Evolutionary conservation across 306 rosid species (phyloP), one percentile per base, ranked within the genome.

Genomic region (Quercus wislizeni): DNA sequence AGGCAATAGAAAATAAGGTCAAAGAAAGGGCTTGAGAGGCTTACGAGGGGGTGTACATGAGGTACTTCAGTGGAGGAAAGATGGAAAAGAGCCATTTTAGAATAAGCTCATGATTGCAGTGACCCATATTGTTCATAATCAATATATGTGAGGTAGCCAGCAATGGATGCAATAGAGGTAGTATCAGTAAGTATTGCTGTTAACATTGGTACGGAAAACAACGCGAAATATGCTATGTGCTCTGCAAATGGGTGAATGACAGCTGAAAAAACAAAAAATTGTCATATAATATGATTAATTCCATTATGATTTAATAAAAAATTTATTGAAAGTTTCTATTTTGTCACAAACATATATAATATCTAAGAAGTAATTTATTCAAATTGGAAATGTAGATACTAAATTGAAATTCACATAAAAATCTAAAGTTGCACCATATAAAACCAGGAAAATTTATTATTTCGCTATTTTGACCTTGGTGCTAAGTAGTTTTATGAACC

Each of bases 51-150:
- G 90, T 82, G 23, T 87, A 87, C 15, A 84, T 59, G 38, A 84
- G 31, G 81, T 73, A 85, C 81, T 87, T 87, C 41, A 87, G 82
- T 23, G 85, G 88, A 18, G 88, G 90, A 14, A 80, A 51, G 46
- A 77, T 3, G 13, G 87, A 75, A 76, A 84, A 84, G 28, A 84
- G 54, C 55, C 72, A 78, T 20, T 79, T 74, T n/a, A 88, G 90
- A 76, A 87, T 55, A 55, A 87, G 33, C 83, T 87, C 90, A 9
- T 79, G 77, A 79, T 87, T 87, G 72, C 90, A 87, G 18, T 87
- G 90, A 14, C 90, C 90, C 84, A 87, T 62, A 64, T 87, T 87
- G 86, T 87, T 87, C 90, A 87, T 87, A 64, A 46, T 87, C 90
- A 5, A 85, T 77, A 56, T 62, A 87, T 6, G 76, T 69, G 4